Percentiles rank a stretch among this genome's conserved stretches.
phyloP scores from a whole-genome alignment of 345 rosid genomes.

The Anastatica hierochuntica region DNA sequence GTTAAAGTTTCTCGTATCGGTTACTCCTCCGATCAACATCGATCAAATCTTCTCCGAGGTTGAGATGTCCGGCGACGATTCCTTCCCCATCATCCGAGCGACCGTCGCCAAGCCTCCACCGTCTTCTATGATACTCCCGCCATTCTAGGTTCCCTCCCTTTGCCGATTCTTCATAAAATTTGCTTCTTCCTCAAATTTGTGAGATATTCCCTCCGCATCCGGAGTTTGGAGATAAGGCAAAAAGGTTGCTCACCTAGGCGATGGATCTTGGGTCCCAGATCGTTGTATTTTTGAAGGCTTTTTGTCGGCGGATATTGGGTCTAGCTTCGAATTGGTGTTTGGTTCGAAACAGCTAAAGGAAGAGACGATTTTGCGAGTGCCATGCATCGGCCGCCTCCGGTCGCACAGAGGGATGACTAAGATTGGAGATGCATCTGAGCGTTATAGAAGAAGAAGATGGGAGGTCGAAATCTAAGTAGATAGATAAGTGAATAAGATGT shows the following conservation, averaged over 20 bases:
- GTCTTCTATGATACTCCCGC: slow-evolving; percentile 85
- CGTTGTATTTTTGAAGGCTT: slow-evolving; percentile 85
- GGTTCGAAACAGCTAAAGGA: slow-evolving; percentile 71
- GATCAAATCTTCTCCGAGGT: slow-evolving; percentile 62
- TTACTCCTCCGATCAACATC: slow-evolving; percentile 24
- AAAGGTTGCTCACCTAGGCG: slow-evolving; percentile 75
- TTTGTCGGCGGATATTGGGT: too few species aligned
- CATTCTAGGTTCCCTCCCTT: slow-evolving; percentile 45
- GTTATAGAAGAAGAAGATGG: too few species aligned
- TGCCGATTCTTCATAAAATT: too few species aligned
- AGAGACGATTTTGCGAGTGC: slow-evolving; percentile 78
- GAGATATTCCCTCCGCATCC: background rate
- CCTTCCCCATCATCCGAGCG: slow-evolving; percentile 48
- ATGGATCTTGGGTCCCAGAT: slow-evolving; percentile 63
- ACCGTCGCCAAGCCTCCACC: slow-evolving; percentile 90
- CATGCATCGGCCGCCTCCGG: too few species aligned
- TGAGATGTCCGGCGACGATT: slow-evolving; percentile 57
- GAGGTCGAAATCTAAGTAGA: too few species aligned
- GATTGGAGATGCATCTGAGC: too few species aligned
- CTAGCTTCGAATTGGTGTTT: slow-evolving; percentile 59
- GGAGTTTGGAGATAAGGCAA: slow-evolving; percentile 60
- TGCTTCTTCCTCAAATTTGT: background rate
- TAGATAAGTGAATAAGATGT: too few species aligned
- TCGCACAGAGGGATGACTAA: too few species aligned
- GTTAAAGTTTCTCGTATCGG: slow-evolving; percentile 46